Base-by-base conservation (phyloP, 2,329 filamentous ascomycete species). In the Xylaria sp. region DNA sequence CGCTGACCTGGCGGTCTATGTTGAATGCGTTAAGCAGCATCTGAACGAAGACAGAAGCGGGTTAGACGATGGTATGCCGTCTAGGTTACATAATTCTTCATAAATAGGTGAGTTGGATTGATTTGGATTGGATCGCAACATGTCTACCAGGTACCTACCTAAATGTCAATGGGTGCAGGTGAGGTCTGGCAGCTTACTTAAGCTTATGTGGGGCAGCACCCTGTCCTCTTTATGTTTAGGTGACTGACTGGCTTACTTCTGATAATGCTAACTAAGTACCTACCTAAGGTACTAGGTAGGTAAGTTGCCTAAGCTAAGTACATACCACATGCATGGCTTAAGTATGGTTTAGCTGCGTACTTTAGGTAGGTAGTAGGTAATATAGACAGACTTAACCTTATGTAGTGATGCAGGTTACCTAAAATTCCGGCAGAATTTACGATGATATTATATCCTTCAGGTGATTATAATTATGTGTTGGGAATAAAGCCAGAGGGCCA, bases 1-100 rank as follows among this genome's bases (percentile, higher is more conserved):
- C 44, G 31, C 61, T 59, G 66, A 68, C 69, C 61, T 61, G 53
- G 38, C 56, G 61, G 69, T 36, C 62, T 33, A 29, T 49, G 54
- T 62, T 53, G 63, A 51, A 53, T 59, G 50, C 38, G 65, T 49
- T 36, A 38, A 59, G 45, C 38, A 60, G 56, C 65, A 72, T 70
- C 51, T 67, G 67, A 71, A 58, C 56, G 45, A 61, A 44, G 47
- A 31, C 36, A 54, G 29, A 53, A 20, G 42, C 10, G 44, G 33
- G 47, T 49, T 45, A n/a, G 33, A 53, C 20, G 61, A 45, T 20
- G 39, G 39, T 42, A 47, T 42, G n/a, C 15, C 11, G 15, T 62
- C 49, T 11, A 58, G 55, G 29, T 58, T 55, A 36, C 31, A 55
- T 42, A 22, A 53, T 36, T 53, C 22, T 5, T 39, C 25, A 13